Conservation (phyloP, 2,329 filamentous ascomycete genomes). For the Colletotrichum abscissum region DNA sequence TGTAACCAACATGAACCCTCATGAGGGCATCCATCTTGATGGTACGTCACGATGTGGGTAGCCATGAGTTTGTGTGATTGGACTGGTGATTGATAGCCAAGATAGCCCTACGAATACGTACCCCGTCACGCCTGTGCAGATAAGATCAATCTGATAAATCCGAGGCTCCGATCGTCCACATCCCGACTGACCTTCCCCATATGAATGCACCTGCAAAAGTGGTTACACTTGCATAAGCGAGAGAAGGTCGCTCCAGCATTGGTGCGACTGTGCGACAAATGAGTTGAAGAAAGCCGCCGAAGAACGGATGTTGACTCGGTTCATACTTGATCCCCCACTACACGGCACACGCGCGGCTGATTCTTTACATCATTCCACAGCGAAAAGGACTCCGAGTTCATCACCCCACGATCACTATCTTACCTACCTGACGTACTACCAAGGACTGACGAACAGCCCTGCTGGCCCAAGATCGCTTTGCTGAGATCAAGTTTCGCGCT, state of each 20-base stretch:
- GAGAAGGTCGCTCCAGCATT: not conserved
- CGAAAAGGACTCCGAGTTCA: not conserved
- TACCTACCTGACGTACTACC: not conserved
- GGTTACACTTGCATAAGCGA: conserved; percentile 21
- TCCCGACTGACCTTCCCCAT: conserved; percentile 4
- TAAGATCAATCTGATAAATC: conserved; percentile 13
- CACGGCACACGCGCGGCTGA: conserved; percentile 1
- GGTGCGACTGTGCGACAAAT: not conserved
- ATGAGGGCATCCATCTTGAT: not conserved
- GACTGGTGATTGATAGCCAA: not conserved
- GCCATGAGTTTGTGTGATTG: not conserved
- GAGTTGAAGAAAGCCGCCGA: conserved; percentile 16
- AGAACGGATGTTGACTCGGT: conserved; percentile 19
- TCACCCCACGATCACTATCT: not conserved
- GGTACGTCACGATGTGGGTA: not conserved
- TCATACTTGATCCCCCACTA: conserved; percentile 12
- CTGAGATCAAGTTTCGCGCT: not conserved
- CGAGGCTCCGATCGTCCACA: conserved; percentile 18
- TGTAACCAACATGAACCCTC: not conserved
- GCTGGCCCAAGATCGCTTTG: not conserved
- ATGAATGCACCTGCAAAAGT: not conserved
- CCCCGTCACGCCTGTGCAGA: not conserved
- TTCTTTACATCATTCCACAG: not conserved
- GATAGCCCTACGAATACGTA: not conserved
- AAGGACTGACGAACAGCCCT: not conserved